Base-by-base conservation (phyloP, 805 yeast genomes). In the Lipomyces chichibuensis region DNA sequence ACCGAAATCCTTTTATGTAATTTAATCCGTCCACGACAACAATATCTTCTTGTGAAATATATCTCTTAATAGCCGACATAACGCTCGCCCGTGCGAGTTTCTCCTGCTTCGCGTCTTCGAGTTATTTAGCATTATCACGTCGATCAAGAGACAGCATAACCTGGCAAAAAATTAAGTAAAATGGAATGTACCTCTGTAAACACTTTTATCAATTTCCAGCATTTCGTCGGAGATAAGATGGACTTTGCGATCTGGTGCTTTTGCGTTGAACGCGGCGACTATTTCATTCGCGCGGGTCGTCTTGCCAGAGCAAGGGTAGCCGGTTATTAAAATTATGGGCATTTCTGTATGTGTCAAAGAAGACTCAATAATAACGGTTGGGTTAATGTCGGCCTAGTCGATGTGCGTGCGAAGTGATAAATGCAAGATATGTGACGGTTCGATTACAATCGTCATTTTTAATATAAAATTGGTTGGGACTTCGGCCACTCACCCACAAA, bases 1-100 rank as follows among this genome's bases (percentile, higher is more conserved):
- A 95, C 67, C 99, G 82, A 77, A 93, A 92, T 0, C 99, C 99
- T 75, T 95, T 95, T 74, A 95, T 95, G 76, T 95, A 95, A 53
- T 91, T 87, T 73, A 92, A 81, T 1, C 95, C 85, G 76, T 95
- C 99, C 62, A 95, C 82, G 20, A 95, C 87, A 0, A 95, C 98
- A 35, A 95, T 83, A 25, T 85, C 87, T 37, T 84, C 80, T 52
- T 88, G 83, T 1, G 90, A 82, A 2, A 95, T 77, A 70, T 89
- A 91, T 71, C 98, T 83, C 74, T 92, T 91, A 20, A 94, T 95
- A 0, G 96, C 97, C 0, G 96, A 86, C 80, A 93, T 88, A 73
- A 93, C 97, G 33, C 85, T 83, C 0, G 96, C 96, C 60, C 98
- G 83, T 0, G 91, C 87, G 32, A 89, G 83, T 74, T 94, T 92